Evolutionary conservation across 805 yeast species (phyloP).

Genomic region (Jamesozyma piceae): DNA sequence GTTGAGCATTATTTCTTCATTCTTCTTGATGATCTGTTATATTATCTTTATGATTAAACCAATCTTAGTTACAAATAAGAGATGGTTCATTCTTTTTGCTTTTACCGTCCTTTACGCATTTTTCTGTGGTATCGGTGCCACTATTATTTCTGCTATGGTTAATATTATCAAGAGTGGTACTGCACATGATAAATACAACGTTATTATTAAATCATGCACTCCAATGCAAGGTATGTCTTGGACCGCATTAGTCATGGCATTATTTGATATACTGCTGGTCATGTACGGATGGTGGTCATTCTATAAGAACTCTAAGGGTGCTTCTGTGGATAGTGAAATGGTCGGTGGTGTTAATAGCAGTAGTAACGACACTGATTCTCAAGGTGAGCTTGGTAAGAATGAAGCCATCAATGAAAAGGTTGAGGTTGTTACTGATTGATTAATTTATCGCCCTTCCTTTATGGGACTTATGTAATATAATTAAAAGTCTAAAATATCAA

Average conservation of each 20-base stretch:
- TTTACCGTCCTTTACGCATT: conserved; percentile 17
- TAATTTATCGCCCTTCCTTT: too few species aligned
- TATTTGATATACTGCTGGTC: conserved; percentile 13
- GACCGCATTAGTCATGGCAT: conserved; percentile 23
- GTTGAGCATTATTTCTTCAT: conserved; percentile 19
- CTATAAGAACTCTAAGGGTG: not conserved
- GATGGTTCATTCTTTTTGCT: conserved; percentile 14
- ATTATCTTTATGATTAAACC: conserved; percentile 6
- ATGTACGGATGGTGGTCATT: conserved; percentile 7
- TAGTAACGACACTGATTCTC: conserved; percentile 4
- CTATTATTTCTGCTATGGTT: conserved; percentile 22
- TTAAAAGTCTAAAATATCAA: too few species aligned
- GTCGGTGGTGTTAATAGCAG: not conserved
- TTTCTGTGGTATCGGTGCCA: conserved; percentile 24
- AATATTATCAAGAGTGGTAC: conserved; percentile 28
- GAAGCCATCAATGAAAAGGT: not conserved
- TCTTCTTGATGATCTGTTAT: conserved; percentile 14
- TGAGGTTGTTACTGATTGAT: not conserved
- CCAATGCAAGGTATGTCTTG: conserved; percentile 26
- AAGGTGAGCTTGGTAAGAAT: not conserved
- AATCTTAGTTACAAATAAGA: conserved; percentile 6
- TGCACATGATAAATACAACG: conserved; percentile 24
- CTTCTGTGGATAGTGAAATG: not conserved
- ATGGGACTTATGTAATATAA: too few species aligned
- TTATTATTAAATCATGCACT: conserved; percentile 16